Evolutionary conservation across 2,329 filamentous ascomycete species (phyloP), one percentile per base, ranked within the genome.

Genomic region (Colletotrichum tanaceti): DNA sequence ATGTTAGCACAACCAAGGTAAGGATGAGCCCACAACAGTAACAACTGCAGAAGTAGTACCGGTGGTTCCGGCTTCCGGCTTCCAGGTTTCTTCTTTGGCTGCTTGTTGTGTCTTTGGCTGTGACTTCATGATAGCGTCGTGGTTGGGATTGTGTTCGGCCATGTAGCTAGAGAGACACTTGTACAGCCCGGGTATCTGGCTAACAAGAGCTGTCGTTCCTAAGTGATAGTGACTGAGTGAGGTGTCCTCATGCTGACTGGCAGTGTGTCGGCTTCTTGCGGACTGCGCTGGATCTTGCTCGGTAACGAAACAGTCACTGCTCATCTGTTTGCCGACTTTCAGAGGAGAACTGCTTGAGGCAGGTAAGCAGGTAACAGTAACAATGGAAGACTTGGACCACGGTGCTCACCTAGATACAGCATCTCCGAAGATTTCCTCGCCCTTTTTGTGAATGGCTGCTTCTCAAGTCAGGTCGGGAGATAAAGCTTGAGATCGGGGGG

Each of bases 31-130:
- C 55, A 18, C 62, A 66, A n/a, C 62, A 57, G n/a, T 49, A 46
- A 32, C 24, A 68, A 4, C 65, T 65, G 35, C 54, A 55, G 16
- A 47, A 65, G 65, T 44, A 65, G 38, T 38, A 55, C 16, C 28
- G 38, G 10, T 35, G 18, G 10, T 57, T n/a, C 22, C 38, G 39
- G 22, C 39, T 18, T 22, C 13, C 41, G 4, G 22, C 39, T 18
- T 22, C 13, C 41, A 2, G 22, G 13, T 14, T 55, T 50, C n/a
- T 20, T 47, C 10, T 24, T 68, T 10, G n/a, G n/a, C 10, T 58
- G 62, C 20, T 58, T 28, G 57, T 13, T 44, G 43, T 24, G 6
- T 49, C 32, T 28, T 22, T 35, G 32, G 13, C 44, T 39, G 44
- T 2, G 32, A 20, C 32, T 59, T 49, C 44, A 38, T 32, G 11